Base-by-base conservation (phyloP, 306 rosid species). In the Pyrus bretschneideri region DNA sequence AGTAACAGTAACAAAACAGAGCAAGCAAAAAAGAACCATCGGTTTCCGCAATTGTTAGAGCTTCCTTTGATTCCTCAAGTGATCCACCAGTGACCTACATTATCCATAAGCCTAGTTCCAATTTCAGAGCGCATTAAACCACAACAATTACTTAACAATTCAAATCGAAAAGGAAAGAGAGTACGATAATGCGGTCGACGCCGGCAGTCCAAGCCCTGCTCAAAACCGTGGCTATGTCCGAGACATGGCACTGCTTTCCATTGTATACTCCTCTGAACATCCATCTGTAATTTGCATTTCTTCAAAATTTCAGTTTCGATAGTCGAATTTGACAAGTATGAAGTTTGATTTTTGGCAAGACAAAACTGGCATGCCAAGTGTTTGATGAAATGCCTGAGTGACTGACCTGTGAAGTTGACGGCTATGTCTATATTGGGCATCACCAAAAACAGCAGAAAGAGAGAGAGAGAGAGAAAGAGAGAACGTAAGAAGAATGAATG, bases 61-160 rank as follows among this genome's bases (percentile, higher is more conserved):
- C 98, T 70, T 95, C 91, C 83, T 84, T 90, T 54, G 98, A 95
- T 71, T 94, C 98, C 84, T 90, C 88, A 25, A 92, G 91, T n/a
- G 98, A 95, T 52, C 98, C 97, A 75, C 98, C 97, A 51, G 96
- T 90, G 59, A 94, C 98, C 98, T 94, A 73, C 76, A 86, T 46
- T 9, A 73, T 67, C 78, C 81, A 79, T 31, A 83, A 79, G 71
- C 33, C 81, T 76, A 80, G 67, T 33, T 58, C 46, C 31, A 72
- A 60, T 27, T 69, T 58, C 31, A 58, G 31, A 10, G 42, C 4
- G 29, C 31, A 62, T 27, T 30, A 17, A 1, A 64, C 67, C 0
- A 61, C 3, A 22, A 59, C 15, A 23, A 40, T 0, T 22, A 15
- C 25, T 38, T 17, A 29, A 38, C 27, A 18, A n/a, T 3, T 4